These are phyloP conservation scores for Protea cynaroides DNA, from an alignment of 164 flowering plant genomes.

Conservation along the genomic window DNA sequence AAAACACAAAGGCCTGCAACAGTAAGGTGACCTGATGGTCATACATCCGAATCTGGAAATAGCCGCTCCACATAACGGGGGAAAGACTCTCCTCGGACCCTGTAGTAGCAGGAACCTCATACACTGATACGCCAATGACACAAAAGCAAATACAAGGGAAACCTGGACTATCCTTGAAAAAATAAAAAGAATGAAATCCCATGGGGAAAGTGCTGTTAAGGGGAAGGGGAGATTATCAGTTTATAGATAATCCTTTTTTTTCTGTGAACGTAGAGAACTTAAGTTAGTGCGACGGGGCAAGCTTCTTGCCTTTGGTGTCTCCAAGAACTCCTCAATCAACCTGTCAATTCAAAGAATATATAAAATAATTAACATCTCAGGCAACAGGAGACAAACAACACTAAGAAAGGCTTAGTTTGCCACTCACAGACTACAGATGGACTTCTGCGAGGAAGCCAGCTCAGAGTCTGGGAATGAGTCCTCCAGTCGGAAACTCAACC, in stretches of 20 bases:
- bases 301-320: constrained; percentile 39
- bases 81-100: too few species aligned
- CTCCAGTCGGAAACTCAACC: constrained; percentile 91
- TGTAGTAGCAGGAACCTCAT: too few species aligned
- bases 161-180: not conserved
- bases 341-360: constrained; percentile 22
- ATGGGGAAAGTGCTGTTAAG: not conserved
- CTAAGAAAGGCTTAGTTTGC: not conserved
- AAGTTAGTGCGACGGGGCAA: constrained; percentile 7
- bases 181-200: not conserved
- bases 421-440: constrained; percentile 79
- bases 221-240: not conserved
- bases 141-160: not conserved
- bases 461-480: constrained; percentile 88
- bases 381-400: not conserved
- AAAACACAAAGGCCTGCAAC: too few species aligned
- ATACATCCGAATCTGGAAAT: too few species aligned
- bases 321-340: constrained; percentile 87
- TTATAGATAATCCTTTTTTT: constrained; percentile 11
- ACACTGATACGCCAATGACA: too few species aligned
- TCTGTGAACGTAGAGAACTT: constrained; percentile 12
- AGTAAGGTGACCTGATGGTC: too few species aligned
- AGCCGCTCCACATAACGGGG: too few species aligned
- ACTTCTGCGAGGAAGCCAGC: constrained; percentile 78
- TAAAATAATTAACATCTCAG: not conserved